These are phyloP conservation scores for Saksenaea vasiformis DNA, from an alignment of 371 early-diverging fungal genomes.

Conservation along the genomic window DNA sequence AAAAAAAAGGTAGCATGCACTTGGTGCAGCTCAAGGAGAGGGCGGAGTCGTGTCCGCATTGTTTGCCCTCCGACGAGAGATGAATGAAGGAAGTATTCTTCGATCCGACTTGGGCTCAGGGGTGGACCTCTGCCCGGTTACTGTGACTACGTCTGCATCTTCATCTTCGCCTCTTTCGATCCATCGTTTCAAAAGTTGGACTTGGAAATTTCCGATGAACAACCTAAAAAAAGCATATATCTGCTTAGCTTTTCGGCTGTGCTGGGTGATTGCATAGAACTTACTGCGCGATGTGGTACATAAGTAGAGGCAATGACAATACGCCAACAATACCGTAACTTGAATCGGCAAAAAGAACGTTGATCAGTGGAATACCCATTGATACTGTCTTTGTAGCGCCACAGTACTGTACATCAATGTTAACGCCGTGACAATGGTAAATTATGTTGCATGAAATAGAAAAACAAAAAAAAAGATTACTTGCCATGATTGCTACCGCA, in stretches of 20 bases:
- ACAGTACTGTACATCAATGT: conserved; percentile 46
- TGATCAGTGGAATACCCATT: conserved; percentile 78
- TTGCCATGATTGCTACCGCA: conserved; percentile 59
- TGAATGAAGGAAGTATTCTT: not conserved
- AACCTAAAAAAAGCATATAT: conserved; percentile 24
- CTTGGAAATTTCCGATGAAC: conserved; percentile 67
- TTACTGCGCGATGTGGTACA: conserved; percentile 76
- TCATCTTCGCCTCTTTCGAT: conserved; percentile 38
- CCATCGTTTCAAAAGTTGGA: conserved; percentile 60
- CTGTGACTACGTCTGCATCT: not conserved
- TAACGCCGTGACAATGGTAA: not conserved
- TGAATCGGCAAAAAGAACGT: conserved; percentile 59
- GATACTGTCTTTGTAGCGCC: conserved; percentile 80
- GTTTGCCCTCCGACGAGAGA: not conserved
- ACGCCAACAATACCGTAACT: conserved; percentile 59
- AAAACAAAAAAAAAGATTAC: not conserved
- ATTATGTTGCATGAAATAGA: too few relatives aligned
- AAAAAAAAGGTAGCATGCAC: not conserved
- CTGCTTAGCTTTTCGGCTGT: not conserved
- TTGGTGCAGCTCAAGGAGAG: not conserved
- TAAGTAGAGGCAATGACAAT: conserved; percentile 63
- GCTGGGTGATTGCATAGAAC: conserved; percentile 17
- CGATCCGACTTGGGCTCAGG: conserved; percentile 1
- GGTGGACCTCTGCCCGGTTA: not conserved
- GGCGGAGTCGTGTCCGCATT: not conserved